phyloP scores from a whole-genome alignment of 129 eudicot species.

The Centrapalus pauciflorus region DNA sequence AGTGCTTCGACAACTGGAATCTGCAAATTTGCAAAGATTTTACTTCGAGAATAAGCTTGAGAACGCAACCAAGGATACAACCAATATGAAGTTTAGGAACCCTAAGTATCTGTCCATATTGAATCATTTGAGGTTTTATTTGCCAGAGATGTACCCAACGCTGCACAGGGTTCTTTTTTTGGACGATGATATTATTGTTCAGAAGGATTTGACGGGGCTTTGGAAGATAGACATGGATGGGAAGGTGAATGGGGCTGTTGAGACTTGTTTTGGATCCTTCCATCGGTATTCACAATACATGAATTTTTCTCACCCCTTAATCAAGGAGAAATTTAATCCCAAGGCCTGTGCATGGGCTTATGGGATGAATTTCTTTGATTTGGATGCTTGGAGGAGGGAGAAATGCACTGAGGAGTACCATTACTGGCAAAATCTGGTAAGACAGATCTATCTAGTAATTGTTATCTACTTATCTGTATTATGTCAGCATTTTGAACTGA shows the following conservation, averaged over 20 bases:
- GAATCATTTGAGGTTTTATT: slow-evolving; percentile 81
- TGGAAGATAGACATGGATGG: slow-evolving; percentile 98
- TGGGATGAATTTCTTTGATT: slow-evolving; percentile 93
- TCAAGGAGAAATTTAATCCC: slow-evolving; percentile 76
- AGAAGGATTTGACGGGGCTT: slow-evolving; percentile 84
- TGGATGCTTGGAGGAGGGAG: slow-evolving; percentile 96
- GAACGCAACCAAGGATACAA: slow-evolving; percentile 91
- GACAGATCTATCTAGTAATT: slow-evolving; percentile 3
- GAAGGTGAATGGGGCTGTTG: slow-evolving; percentile 91
- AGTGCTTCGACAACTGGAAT: slow-evolving; percentile 73
- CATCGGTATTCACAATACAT: slow-evolving; percentile 86
- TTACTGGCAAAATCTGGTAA: slow-evolving; percentile 91
- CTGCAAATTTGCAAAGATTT: slow-evolving; percentile 71
- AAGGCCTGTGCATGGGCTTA: slow-evolving; percentile 97
- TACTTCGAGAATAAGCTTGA: slow-evolving; percentile 87
- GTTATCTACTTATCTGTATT: neutral
- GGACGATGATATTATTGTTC: slow-evolving; percentile 93
- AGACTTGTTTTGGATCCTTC: slow-evolving; percentile 91
- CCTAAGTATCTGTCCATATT: slow-evolving; percentile 85
- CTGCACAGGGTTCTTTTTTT: slow-evolving; percentile 83
- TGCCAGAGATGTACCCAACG: slow-evolving; percentile 91
- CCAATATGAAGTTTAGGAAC: slow-evolving; percentile 89
- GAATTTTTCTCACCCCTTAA: slow-evolving; percentile 86
- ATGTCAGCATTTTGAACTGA: neutral
- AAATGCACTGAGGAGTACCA: slow-evolving; percentile 88